Conservation (phyloP, 805 yeast genomes). For the Myxozyma lipomycoides region DNA sequence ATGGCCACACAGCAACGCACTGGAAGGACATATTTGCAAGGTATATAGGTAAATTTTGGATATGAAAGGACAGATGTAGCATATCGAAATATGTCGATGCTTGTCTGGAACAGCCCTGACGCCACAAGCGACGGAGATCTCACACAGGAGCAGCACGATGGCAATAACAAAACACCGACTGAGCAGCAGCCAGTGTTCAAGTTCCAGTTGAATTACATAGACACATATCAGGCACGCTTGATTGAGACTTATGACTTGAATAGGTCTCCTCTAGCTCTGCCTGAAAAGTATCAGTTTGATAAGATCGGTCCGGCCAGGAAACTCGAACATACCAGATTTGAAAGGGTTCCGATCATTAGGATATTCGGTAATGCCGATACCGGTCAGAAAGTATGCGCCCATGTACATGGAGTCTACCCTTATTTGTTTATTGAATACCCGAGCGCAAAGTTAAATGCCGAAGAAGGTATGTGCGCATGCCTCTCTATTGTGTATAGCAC, state of each 20-base stretch:
- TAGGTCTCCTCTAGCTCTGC: slow-evolving; percentile 29
- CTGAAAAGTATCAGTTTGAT: slow-evolving; percentile 7
- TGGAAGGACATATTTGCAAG: too few species aligned
- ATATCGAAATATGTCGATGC: too few species aligned
- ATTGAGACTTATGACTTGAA: slow-evolving; percentile 54
- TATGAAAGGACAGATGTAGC: too few species aligned
- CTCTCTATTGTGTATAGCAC: not conserved
- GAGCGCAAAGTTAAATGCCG: slow-evolving; percentile 8
- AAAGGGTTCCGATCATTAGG: slow-evolving; percentile 66
- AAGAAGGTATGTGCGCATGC: not conserved
- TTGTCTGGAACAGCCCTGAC: not conserved
- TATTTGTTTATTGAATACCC: slow-evolving; percentile 66
- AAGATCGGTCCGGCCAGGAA: not conserved
- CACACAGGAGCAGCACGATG: too few species aligned
- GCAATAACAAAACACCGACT: too few species aligned
- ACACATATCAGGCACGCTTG: slow-evolving; percentile 52
- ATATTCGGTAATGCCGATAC: slow-evolving; percentile 67
- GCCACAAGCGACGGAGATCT: not conserved
- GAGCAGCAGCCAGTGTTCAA: slow-evolving; percentile 8
- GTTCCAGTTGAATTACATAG: slow-evolving; percentile 60
- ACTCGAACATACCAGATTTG: not conserved
- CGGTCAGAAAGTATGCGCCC: slow-evolving; percentile 59
- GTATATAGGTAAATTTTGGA: too few species aligned
- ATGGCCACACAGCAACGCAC: too few species aligned
- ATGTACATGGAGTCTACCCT: slow-evolving; percentile 82